Evolutionary conservation across 345 rosid genomes (phyloP).

Genomic region (Gossypium anomalum): DNA sequence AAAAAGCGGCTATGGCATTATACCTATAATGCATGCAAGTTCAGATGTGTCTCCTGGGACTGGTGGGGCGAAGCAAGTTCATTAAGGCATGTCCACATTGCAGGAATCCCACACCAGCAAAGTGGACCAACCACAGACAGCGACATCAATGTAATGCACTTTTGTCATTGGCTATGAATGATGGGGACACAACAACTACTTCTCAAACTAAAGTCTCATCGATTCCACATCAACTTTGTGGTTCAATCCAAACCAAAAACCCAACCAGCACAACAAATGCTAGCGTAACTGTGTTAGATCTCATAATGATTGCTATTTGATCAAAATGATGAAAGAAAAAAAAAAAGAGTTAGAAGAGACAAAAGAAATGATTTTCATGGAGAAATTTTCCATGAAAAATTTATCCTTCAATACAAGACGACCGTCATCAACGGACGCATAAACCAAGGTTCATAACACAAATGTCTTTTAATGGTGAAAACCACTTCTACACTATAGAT

Average conservation of each 20-base stretch:
- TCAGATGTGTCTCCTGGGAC: neutral
- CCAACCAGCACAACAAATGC: slow-evolving; percentile 19
- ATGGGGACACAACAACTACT: slow-evolving; percentile 48
- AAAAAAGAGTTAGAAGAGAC: neutral
- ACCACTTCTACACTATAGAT: slow-evolving; percentile 30
- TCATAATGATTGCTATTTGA: slow-evolving; percentile 9
- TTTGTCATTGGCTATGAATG: slow-evolving; percentile 30
- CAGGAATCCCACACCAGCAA: slow-evolving; percentile 19
- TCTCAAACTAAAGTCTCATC: slow-evolving; percentile 36
- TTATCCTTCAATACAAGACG: neutral
- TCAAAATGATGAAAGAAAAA: neutral
- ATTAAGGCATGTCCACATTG: slow-evolving; percentile 19
- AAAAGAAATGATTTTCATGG: neutral
- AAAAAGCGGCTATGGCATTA: neutral
- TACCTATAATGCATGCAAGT: neutral
- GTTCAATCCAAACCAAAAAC: slow-evolving; percentile 25
- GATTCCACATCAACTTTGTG: slow-evolving; percentile 27
- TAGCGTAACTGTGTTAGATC: slow-evolving; percentile 15
- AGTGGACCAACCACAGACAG: slow-evolving; percentile 20
- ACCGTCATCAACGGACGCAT: neutral
- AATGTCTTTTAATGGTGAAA: neutral
- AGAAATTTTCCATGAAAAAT: slow-evolving; percentile 15
- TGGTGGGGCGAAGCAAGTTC: slow-evolving; percentile 19
- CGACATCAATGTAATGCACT: slow-evolving; percentile 22
- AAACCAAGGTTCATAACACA: neutral